Evolutionary conservation across 805 yeast species (phyloP).

Genomic region (Groenewaldozyma salmanticensis): DNA sequence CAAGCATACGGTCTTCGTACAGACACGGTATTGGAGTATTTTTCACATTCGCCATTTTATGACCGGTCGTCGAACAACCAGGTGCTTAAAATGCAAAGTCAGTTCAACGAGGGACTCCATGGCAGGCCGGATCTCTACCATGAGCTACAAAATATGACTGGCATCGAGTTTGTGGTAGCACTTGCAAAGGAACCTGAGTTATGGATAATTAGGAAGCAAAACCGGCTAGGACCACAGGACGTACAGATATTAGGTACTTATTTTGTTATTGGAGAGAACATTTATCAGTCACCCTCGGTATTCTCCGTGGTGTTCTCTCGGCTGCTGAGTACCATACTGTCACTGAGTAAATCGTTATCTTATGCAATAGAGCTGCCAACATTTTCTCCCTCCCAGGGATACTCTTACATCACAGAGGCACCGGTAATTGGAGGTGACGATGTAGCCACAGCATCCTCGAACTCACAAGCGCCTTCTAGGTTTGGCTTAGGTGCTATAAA

Average conservation of each 20-base stretch:
- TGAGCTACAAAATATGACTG: constrained; percentile 69
- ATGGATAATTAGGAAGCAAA: constrained; percentile 84
- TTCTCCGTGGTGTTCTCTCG: constrained; percentile 66
- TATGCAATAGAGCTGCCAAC: constrained; percentile 39
- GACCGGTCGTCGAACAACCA: constrained; percentile 92
- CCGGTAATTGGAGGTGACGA: constrained; percentile 2
- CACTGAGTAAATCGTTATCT: constrained; percentile 39
- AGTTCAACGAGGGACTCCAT: constrained; percentile 50
- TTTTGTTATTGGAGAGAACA: constrained; percentile 83
- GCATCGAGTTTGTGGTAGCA: constrained; percentile 73
- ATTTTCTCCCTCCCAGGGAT: constrained; percentile 55
- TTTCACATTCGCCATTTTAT: constrained; percentile 88
- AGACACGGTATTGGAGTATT: constrained; percentile 86
- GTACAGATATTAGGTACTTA: constrained; percentile 59
- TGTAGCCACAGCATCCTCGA: constrained; percentile 3
- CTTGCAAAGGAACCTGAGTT: constrained; percentile 79
- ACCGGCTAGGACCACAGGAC: constrained; percentile 44
- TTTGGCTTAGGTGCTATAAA: constrained; percentile 1
- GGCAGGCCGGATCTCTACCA: constrained; percentile 35
- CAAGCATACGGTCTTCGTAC: constrained; percentile 73
- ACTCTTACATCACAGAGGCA: constrained; percentile 31
- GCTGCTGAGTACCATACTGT: constrained; percentile 40
- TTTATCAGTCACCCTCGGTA: constrained; percentile 80
- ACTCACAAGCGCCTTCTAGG: constrained; percentile 3
- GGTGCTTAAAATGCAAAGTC: constrained; percentile 90